These are phyloP conservation scores for Carex myosuroides DNA, from an alignment of 176 grass and related monocot species.

Conservation along the genomic window DNA sequence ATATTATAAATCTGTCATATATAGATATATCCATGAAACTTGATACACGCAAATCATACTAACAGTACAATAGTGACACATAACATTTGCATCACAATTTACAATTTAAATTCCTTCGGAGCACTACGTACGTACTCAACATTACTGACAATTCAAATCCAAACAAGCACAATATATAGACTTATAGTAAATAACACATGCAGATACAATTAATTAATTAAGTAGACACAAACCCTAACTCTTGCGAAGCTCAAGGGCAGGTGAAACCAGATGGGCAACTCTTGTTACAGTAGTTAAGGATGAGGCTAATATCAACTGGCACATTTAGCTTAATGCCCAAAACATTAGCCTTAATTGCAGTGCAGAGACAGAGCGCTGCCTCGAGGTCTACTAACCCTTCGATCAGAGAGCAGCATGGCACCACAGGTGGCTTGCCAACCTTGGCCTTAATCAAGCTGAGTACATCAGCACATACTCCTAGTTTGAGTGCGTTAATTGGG, in stretches of 20 bases:
- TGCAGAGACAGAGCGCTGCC: constrained; percentile 56
- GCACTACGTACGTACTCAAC: neutral
- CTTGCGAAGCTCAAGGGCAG: constrained; percentile 25
- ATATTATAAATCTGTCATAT: neutral
- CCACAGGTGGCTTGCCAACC: constrained; percentile 24
- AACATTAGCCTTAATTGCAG: constrained; percentile 45
- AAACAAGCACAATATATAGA: neutral
- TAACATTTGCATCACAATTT: neutral
- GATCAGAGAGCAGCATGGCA: constrained; percentile 47
- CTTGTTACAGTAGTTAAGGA: constrained; percentile 66
- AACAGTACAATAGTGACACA: neutral
- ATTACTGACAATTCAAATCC: neutral
- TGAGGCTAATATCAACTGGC: constrained; percentile 32
- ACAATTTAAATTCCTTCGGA: neutral
- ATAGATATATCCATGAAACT: neutral
- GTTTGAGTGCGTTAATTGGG: constrained; percentile 39
- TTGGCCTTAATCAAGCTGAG: constrained; percentile 27
- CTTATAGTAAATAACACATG: neutral
- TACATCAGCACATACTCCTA: constrained; percentile 40
- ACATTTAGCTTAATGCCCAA: constrained; percentile 36
- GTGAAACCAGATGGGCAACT: constrained; percentile 50
- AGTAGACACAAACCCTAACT: neutral
- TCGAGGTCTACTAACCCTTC: constrained; percentile 36
- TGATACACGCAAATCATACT: neutral
- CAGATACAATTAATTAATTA: no score